These are phyloP conservation scores for Luffa aegyptiaca DNA, from an alignment of 306 rosid genomes.

Conservation along the genomic window DNA sequence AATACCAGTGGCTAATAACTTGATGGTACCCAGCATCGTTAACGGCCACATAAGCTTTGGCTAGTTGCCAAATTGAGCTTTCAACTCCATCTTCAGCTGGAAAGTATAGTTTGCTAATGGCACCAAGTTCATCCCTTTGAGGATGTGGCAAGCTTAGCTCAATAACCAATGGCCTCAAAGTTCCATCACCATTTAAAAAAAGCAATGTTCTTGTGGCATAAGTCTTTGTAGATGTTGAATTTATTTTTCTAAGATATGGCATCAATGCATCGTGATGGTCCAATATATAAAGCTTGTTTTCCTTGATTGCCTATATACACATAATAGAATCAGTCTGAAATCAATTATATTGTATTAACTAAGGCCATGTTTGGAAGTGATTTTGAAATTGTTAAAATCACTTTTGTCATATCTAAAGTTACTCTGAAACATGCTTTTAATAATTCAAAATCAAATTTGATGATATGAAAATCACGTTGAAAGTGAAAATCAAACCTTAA, in stretches of 20 bases:
- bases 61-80: conserved; percentile 56
- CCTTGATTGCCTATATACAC: conserved; percentile 36
- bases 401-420: too few relatives aligned
- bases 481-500: too few relatives aligned
- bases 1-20: conserved; percentile 71
- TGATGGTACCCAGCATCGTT: conserved; percentile 67
- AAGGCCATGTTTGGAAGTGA: too few relatives aligned
- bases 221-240: conserved; percentile 48
- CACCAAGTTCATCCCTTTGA: conserved; percentile 41
- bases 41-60: conserved; percentile 66
- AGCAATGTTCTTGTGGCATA: conserved; percentile 71
- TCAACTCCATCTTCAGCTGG: conserved; percentile 50
- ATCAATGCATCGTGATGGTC: conserved; percentile 71
- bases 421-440: too few relatives aligned
- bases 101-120: conserved; percentile 38
- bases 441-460: too few relatives aligned
- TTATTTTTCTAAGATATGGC: conserved; percentile 54
- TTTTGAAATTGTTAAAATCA: too few relatives aligned
- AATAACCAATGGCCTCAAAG: conserved; percentile 62
- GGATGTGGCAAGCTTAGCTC: conserved; percentile 71
- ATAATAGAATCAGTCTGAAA: neutral
- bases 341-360: too few relatives aligned
- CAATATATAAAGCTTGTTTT: conserved; percentile 46
- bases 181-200: conserved; percentile 45
- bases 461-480: too few relatives aligned